Evolutionary conservation across 2,329 filamentous ascomycete species (phyloP), one percentile per base, ranked within the genome.

Genomic region (Tolypocladium sp.): DNA sequence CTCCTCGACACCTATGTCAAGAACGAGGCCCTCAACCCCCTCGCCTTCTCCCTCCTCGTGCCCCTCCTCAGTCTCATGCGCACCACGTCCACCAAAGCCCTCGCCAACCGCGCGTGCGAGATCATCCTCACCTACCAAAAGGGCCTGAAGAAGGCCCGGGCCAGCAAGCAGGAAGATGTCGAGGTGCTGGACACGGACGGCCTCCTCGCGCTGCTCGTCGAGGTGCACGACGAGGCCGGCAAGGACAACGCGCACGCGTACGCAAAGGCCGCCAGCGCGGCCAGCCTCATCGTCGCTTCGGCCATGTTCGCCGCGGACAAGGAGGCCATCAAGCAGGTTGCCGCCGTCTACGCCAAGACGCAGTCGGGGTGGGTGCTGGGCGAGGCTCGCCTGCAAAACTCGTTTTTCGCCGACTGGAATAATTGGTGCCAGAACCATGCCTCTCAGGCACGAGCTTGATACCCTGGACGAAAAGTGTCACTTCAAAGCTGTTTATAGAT

Each of bases 1-100:
- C 82, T 97, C 1, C 80, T 97, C 13, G 85, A 89, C 61, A 89
- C 94, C 63, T 97, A 91, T 72, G 80, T 94, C 63, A 92, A 90
- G 71, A 88, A 89, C 65, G 88, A 94, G 73, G 83, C 88, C 59
- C 80, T 81, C 27, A 89, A 86, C 66, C 74, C 82, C 1, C 76
- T 92, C 1, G 83, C 86, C 0, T 83, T 94, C 51, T 79, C 85
- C 42, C 74, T 94, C 10, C 76, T 97, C 7, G 71, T 92, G 9
- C 92, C 93, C 0, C 79, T 97, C 0, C 78, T 96, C n/a, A 78
- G 81, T 52, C 83, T 94, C 49, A 85, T 90, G 53, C 86, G 91
- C 59, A 88, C 82, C n/a, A 94, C 90, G 0, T 85, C 81, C 42
- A 87, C 86, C 61, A 91, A 91, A 73, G 82, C 90, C 57, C 82